Percentiles rank a stretch among this genome's conserved stretches.
Conservation (phyloP, 352 stramenopile genomes). For the Pythium sukuiense region DNA sequence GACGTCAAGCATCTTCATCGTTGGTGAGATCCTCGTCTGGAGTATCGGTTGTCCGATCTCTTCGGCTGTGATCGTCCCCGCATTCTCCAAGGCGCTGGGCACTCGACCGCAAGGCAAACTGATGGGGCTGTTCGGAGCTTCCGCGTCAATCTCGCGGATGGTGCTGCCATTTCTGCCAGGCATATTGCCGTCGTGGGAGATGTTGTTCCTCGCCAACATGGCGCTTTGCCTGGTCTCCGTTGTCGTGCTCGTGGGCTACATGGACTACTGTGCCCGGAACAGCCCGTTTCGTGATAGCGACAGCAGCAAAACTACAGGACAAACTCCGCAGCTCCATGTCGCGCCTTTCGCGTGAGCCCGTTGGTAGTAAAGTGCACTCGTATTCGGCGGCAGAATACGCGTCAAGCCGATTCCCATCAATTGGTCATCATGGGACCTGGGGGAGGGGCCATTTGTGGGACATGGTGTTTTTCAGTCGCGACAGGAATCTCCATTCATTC, state of each 20-base stretch:
- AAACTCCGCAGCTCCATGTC: neutral
- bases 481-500: too few relatives aligned
- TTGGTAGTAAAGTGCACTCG: too few relatives aligned
- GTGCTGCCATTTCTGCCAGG: constrained; percentile 58
- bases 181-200: constrained; percentile 40
- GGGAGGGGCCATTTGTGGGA: too few relatives aligned
- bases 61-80: constrained; percentile 51
- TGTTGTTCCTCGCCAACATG: constrained; percentile 49
- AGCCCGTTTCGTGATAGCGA: too few relatives aligned
- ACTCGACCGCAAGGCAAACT: constrained; percentile 46
- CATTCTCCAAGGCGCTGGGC: constrained; percentile 62
- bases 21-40: constrained; percentile 57
- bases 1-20: constrained; percentile 38
- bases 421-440: too few relatives aligned
- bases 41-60: constrained; percentile 60
- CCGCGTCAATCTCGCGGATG: constrained; percentile 55
- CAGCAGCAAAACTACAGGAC: neutral
- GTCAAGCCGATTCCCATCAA: too few relatives aligned
- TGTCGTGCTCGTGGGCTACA: constrained; percentile 32
- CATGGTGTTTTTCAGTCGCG: too few relatives aligned
- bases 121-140: constrained; percentile 66
- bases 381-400: too few relatives aligned
- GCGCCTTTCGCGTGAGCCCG: neutral
- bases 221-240: constrained; percentile 45
- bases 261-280: neutral